phyloP scores from a whole-genome alignment of 192 early-diverging fungal species.

The Oehlia diaphana region DNA sequence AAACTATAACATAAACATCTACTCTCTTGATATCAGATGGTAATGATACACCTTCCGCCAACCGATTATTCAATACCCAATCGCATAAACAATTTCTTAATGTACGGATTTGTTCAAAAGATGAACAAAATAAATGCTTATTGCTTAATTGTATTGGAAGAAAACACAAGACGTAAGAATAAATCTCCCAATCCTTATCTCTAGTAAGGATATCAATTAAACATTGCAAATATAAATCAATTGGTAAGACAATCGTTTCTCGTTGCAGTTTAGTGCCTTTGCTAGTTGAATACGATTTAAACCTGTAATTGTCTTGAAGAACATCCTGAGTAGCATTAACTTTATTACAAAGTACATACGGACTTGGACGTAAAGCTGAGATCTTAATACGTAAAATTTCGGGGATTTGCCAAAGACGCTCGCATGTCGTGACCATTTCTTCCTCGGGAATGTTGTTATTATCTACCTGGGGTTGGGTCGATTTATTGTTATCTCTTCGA shows the following conservation, averaged over 20 bases:
- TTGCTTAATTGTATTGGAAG: slow-evolving; percentile 72
- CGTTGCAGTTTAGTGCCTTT: slow-evolving; percentile 22
- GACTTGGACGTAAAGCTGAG: slow-evolving; percentile 14
- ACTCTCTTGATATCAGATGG: slow-evolving; percentile 60
- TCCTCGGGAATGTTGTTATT: slow-evolving; percentile 9
- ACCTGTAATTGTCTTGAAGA: slow-evolving; percentile 14
- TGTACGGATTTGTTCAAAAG: slow-evolving; percentile 49
- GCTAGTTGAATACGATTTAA: slow-evolving; percentile 33
- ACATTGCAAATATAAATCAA: slow-evolving; percentile 57
- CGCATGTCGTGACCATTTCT: neutral
- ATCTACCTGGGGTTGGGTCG: neutral
- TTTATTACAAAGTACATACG: slow-evolving; percentile 18
- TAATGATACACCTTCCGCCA: slow-evolving; percentile 35
- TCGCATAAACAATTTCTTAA: slow-evolving; percentile 59
- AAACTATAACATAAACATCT: slow-evolving; percentile 65
- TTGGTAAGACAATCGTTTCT: slow-evolving; percentile 40
- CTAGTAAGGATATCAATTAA: slow-evolving; percentile 62
- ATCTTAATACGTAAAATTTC: slow-evolving; percentile 11
- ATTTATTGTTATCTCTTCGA: neutral
- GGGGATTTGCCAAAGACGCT: slow-evolving; percentile 21
- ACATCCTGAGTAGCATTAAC: neutral
- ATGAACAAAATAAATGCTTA: slow-evolving; percentile 69
- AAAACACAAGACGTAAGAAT: slow-evolving; percentile 63
- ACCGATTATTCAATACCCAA: slow-evolving; percentile 49
- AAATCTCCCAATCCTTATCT: slow-evolving; percentile 73